Evolutionary conservation across 2,329 filamentous ascomycete genomes (phyloP), one percentile per base, ranked within the genome.

Genomic region (Ceratocystis harringtonii): DNA sequence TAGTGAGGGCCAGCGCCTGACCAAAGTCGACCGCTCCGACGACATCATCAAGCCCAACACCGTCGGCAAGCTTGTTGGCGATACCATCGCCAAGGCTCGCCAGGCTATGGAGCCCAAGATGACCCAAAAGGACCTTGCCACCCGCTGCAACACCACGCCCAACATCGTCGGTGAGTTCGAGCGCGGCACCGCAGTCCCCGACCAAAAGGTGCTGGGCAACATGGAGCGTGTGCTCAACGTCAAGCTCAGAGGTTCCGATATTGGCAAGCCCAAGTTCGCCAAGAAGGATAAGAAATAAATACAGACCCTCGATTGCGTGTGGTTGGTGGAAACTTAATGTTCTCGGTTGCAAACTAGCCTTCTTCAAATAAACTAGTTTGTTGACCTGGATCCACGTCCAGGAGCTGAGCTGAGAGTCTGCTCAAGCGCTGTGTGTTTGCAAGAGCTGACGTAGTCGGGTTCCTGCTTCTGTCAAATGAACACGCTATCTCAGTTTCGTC

Each of bases 11-110:
- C 94, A 99, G 79, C 92, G 90, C 74, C 82, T 97, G 70, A 97
- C 94, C 70, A 96, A 97, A 81, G 92, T 99, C 76, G 94, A 97
- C 81, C 92, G 92, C 71, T 87, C 86, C 75, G 92, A 97, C 80
- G 94, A 96, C 75, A 96, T 96, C 78, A 87, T 97, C 78, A 96
- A 96, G 80, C 92, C 91, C 73, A 95, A 95, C 80, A 95, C 90
- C 60, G 81, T 96, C 67, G 90, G 91, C 74, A 81, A 82, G 72
- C 81, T 83, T 66, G 90, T 97, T 69, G 90, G 89, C 72, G 84
- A 89, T 70, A 89, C 87, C 70, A 96, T 97, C 78, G 82, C 85
- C 72, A 83, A 87, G 72, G 84, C 88, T 65, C 89, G 94, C 69
- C 85, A 85, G 74, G 84, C 87, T 74, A 86, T 90, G 75, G 88